Evolutionary conservation across 2,329 filamentous ascomycete genomes (phyloP).

Genomic region (Blastomyces emzantsi): DNA sequence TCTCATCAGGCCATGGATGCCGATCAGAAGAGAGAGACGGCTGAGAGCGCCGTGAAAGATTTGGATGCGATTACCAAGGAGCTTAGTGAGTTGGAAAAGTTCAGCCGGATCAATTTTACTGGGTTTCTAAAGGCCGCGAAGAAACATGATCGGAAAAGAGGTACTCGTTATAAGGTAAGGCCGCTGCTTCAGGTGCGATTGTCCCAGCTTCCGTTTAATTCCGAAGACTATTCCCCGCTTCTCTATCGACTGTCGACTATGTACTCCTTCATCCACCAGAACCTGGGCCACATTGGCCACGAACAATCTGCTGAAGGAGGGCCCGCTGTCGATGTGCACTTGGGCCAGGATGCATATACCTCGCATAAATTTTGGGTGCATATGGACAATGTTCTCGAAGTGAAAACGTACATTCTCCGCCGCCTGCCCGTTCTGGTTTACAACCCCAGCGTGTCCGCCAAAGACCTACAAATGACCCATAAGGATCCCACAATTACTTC

Average conservation of each 20-base stretch:
- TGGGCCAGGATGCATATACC: slow-evolving; percentile 59
- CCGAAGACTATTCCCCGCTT: slow-evolving; percentile 83
- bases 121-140: slow-evolving; percentile 97
- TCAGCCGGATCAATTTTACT: slow-evolving; percentile 93
- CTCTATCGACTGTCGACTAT: slow-evolving; percentile 84
- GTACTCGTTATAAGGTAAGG: slow-evolving; percentile 74
- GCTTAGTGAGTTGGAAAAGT: slow-evolving; percentile 87
- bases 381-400: slow-evolving; percentile 86
- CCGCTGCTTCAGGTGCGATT: slow-evolving; percentile 87
- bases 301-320: slow-evolving; percentile 46
- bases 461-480: slow-evolving; percentile 67
- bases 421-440: slow-evolving; percentile 87
- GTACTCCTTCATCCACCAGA: slow-evolving; percentile 88
- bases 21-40: slow-evolving; percentile 45
- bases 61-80: slow-evolving; percentile 69
- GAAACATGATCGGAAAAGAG: slow-evolving; percentile 95
- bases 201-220: slow-evolving; percentile 86
- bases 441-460: slow-evolving; percentile 68
- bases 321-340: slow-evolving; percentile 37
- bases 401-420: slow-evolving; percentile 90
- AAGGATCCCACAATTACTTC: slow-evolving; percentile 85
- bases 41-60: slow-evolving; percentile 63
- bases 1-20: slow-evolving; percentile 29
- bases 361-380: slow-evolving; percentile 98
- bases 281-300: slow-evolving; percentile 41